phyloP scores from a whole-genome alignment of 2,329 filamentous ascomycete genomes.

The Aspergillus caelatus region DNA sequence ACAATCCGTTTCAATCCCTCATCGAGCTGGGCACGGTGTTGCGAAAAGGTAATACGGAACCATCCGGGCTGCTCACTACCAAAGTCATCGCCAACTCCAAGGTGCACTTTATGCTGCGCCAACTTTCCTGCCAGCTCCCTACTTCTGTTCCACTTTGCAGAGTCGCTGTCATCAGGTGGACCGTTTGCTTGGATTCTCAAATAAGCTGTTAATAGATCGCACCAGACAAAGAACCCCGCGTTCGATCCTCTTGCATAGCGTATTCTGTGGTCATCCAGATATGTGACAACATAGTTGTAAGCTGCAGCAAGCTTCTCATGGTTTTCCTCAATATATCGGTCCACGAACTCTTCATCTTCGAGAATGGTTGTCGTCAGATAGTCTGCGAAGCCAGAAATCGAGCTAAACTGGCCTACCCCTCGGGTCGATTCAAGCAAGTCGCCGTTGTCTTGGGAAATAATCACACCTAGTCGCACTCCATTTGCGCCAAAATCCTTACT shows the following conservation, averaged over 20 bases:
- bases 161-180: neutral
- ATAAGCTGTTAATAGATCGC: neutral
- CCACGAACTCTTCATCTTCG: neutral
- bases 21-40: neutral
- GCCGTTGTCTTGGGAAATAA: neutral
- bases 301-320: neutral
- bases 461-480: slow-evolving; percentile 55
- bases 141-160: neutral
- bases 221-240: neutral
- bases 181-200: neutral
- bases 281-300: neutral
- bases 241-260: neutral
- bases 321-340: neutral
- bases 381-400: neutral
- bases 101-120: neutral
- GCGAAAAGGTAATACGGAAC: neutral
- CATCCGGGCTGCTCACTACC: neutral
- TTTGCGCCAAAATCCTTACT: slow-evolving; percentile 60
- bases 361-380: neutral
- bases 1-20: neutral
- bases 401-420: neutral
- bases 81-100: neutral
- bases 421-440: neutral
- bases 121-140: neutral
- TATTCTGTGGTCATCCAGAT: neutral